phyloP scores from a whole-genome alignment of 148 eudicot species.

The Suaeda aralocaspica region DNA sequence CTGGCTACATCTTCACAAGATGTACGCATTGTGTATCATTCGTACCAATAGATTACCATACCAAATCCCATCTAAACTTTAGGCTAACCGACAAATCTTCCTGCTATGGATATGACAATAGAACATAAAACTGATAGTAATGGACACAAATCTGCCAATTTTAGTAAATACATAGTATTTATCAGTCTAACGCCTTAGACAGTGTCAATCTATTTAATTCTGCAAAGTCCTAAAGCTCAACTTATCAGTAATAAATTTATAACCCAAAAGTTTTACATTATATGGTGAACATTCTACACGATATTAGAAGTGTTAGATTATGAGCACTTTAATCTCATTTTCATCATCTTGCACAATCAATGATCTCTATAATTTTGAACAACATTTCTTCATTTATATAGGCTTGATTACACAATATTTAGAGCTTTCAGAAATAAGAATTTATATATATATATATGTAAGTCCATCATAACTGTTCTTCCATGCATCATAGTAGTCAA shows the following conservation, averaged over 20 bases:
- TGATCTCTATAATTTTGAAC: background rate
- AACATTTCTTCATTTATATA: background rate
- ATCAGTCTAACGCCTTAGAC: background rate
- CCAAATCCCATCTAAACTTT: background rate
- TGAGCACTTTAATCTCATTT: background rate
- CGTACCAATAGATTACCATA: background rate
- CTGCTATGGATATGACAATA: background rate
- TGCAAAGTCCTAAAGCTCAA: too few relatives aligned
- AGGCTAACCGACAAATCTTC: background rate
- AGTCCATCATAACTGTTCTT: background rate
- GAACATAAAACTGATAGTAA: background rate
- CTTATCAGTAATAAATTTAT: background rate
- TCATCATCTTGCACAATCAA: background rate
- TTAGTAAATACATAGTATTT: background rate
- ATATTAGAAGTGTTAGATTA: background rate
- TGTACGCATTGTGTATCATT: background rate
- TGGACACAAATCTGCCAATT: background rate
- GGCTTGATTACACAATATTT: background rate
- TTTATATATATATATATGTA: too few relatives aligned
- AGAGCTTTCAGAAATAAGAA: too few relatives aligned
- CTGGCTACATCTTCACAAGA: background rate
- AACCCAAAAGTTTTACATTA: background rate
- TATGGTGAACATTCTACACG: background rate
- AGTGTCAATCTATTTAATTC: too few relatives aligned
- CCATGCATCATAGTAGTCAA: too few relatives aligned